These are phyloP conservation scores for Claviceps africana DNA, from an alignment of 2,329 filamentous ascomycete genomes.

Conservation along the genomic window DNA sequence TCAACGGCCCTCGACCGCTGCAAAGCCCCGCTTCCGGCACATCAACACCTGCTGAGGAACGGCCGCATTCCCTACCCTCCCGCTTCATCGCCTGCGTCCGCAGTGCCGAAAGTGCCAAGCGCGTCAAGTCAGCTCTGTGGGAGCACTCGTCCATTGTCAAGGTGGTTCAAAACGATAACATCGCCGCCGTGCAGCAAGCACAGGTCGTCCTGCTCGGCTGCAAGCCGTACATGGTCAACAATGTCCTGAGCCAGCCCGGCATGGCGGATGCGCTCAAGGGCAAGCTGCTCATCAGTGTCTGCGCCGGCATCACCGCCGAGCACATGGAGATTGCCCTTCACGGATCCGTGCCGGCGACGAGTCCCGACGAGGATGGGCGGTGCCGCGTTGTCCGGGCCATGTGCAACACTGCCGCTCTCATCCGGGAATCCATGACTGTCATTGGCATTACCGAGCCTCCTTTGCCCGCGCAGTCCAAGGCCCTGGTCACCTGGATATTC, in stretches of 20 bases:
- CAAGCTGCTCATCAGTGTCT: constrained; percentile 71
- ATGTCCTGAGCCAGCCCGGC: constrained; percentile 51
- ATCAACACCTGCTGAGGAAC: constrained; percentile 30
- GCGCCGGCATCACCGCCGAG: constrained; percentile 58
- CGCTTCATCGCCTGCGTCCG: constrained; percentile 73
- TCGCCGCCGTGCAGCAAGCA: constrained; percentile 49
- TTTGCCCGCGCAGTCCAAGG: constrained; percentile 36
- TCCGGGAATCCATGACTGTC: constrained; percentile 72
- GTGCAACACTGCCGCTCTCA: constrained; percentile 70
- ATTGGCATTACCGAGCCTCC: constrained; percentile 50
- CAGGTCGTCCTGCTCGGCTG: constrained; percentile 67
- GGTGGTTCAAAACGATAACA: constrained; percentile 59
- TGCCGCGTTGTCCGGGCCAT: constrained; percentile 64
- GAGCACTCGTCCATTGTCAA: constrained; percentile 48
- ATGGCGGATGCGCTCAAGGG: constrained; percentile 60
- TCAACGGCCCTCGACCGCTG: constrained; percentile 32
- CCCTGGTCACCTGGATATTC: constrained; percentile 64
- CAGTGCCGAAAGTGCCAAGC: constrained; percentile 52
- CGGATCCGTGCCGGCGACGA: constrained; percentile 33
- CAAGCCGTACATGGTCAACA: constrained; percentile 62
- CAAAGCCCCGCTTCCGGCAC: constrained; percentile 28
- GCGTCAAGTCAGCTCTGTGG: constrained; percentile 51
- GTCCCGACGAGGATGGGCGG: constrained; percentile 30
- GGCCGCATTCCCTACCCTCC: constrained; percentile 48
- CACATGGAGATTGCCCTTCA: constrained; percentile 56